phyloP scores from a whole-genome alignment of 1,284 basidiomycete species.

The Sphagnurus paluster region DNA sequence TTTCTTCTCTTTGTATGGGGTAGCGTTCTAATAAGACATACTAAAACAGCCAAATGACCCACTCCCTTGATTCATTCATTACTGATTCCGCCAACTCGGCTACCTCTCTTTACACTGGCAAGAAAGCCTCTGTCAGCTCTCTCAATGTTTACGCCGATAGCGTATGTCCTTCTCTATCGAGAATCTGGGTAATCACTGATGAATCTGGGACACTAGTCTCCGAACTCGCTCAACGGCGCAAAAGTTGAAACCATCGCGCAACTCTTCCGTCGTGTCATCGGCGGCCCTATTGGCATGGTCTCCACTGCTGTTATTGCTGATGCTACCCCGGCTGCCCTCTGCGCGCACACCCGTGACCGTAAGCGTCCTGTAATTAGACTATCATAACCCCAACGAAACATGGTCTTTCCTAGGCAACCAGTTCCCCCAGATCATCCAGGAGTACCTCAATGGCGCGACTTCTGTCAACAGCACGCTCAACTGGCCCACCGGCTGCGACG shows the following conservation, averaged over 20 bases:
- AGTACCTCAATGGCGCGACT: conserved; percentile 34
- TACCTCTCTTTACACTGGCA: conserved; percentile 41
- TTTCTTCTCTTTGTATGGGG: not conserved
- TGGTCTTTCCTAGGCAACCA: conserved; percentile 24
- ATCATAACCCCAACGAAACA: not conserved
- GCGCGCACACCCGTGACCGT: conserved; percentile 40
- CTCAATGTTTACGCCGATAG: conserved; percentile 41
- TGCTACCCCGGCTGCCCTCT: conserved; percentile 42
- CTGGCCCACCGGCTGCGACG: conserved; percentile 40
- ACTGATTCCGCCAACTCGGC: conserved; percentile 46
- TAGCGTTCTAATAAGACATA: not conserved
- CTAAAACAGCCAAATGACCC: conserved; percentile 40
- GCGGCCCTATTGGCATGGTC: conserved; percentile 41
- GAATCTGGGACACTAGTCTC: conserved; percentile 26
- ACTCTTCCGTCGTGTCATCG: conserved; percentile 36
- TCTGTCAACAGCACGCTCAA: conserved; percentile 32
- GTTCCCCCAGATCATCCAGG: conserved; percentile 32
- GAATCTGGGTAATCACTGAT: not conserved
- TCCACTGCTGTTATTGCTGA: conserved; percentile 42
- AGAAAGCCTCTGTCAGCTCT: conserved; percentile 40
- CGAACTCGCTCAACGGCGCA: conserved; percentile 38
- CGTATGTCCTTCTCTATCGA: conserved; percentile 18
- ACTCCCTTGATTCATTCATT: conserved; percentile 44
- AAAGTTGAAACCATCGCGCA: conserved; percentile 46
- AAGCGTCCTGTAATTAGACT: conserved; percentile 7